These are phyloP conservation scores for Xylariales sp. DNA, from an alignment of 2,329 filamentous ascomycete genomes.

Conservation along the genomic window DNA sequence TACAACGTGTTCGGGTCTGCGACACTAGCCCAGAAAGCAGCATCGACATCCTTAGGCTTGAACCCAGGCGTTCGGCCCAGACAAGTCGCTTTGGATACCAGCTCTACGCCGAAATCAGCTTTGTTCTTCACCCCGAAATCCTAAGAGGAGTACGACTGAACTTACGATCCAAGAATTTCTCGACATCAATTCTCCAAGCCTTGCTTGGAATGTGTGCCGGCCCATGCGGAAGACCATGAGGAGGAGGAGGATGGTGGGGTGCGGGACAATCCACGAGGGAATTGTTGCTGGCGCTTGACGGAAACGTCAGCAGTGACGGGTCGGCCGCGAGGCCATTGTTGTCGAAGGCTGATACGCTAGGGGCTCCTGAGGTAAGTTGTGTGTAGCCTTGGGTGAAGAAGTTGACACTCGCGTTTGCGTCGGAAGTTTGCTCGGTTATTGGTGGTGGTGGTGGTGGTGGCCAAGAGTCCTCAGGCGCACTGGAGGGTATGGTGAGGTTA, in stretches of 20 bases:
- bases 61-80: conserved; percentile 25
- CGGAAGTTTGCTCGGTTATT: background rate
- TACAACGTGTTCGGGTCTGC: conserved; percentile 1
- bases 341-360: background rate
- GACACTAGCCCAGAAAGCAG: conserved; percentile 25
- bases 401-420: background rate
- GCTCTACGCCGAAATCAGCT: conserved; percentile 14
- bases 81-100: conserved; percentile 20
- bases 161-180: conserved; percentile 25
- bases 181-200: conserved; percentile 20
- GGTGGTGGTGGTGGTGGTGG: background rate
- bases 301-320: background rate
- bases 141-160: background rate
- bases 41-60: conserved; percentile 23
- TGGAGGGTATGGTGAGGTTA: conserved; percentile 9
- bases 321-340: background rate
- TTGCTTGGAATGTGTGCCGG: too few species aligned
- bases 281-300: background rate
- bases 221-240: too few species aligned
- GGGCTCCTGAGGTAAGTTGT: too few species aligned
- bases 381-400: too few species aligned
- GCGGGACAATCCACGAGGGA: background rate
- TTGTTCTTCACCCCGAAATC: background rate
- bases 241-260: background rate
- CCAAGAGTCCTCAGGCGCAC: background rate